Evolutionary conservation across 2,329 filamentous ascomycete species (phyloP).

Genomic region (Paraphoma sp.): DNA sequence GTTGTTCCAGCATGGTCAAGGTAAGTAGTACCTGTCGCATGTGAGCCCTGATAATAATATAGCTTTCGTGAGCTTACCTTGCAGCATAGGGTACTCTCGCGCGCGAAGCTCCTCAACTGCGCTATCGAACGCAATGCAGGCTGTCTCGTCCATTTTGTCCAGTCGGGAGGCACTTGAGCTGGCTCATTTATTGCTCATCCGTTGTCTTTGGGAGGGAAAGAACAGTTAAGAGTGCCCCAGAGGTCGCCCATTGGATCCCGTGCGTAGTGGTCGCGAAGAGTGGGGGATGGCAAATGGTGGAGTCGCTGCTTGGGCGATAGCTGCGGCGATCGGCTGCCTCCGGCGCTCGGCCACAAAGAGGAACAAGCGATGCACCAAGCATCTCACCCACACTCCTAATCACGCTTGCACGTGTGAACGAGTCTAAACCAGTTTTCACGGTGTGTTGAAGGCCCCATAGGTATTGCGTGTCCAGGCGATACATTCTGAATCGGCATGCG

Average conservation of each 20-base stretch:
- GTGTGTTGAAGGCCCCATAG: too few species aligned
- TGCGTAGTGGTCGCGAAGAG: constrained; percentile 35
- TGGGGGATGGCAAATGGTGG: constrained; percentile 46
- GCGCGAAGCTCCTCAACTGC: constrained; percentile 65
- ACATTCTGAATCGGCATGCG: too few species aligned
- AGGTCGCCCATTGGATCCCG: constrained; percentile 34
- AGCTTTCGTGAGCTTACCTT: constrained; percentile 56
- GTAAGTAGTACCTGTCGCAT: constrained; percentile 72
- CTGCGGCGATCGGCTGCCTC: constrained; percentile 34
- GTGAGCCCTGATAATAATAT: background rate
- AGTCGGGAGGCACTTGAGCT: background rate
- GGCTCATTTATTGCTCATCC: constrained; percentile 19
- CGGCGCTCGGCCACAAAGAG: constrained; percentile 1
- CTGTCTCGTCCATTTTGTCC: constrained; percentile 36
- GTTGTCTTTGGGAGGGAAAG: constrained; percentile 25
- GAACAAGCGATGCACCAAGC: background rate
- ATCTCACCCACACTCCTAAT: too few species aligned
- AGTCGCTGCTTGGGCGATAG: constrained; percentile 17
- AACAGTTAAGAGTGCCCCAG: constrained; percentile 6
- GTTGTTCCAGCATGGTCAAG: constrained; percentile 98
- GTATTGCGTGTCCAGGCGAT: too few species aligned
- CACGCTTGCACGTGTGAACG: too few species aligned
- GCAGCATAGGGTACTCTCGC: constrained; percentile 72
- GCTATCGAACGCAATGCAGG: constrained; percentile 59
- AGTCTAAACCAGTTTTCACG: too few species aligned